phyloP scores from a whole-genome alignment of 176 grass and related monocot genomes.

The Aegilops longissima region DNA sequence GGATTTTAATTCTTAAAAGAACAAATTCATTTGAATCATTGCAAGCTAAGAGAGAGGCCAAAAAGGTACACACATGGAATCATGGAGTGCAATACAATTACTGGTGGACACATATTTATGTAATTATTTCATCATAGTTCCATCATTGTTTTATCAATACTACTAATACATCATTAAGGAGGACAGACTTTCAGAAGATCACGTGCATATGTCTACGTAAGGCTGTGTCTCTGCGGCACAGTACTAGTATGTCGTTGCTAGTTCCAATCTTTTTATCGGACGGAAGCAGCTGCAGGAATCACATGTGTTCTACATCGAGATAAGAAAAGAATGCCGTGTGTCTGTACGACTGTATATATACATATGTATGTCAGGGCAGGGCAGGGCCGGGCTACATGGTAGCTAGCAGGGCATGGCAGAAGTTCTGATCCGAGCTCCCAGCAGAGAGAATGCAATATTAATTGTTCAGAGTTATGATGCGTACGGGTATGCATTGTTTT shows the following conservation, averaged over 20 bases:
- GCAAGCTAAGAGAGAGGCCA: background rate
- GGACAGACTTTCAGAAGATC: slow-evolving; percentile 13
- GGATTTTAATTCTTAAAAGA: background rate
- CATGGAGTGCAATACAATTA: no score
- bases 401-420: slow-evolving; percentile 25
- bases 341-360: slow-evolving; percentile 26
- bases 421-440: slow-evolving; percentile 26
- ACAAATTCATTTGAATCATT: background rate
- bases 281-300: slow-evolving; percentile 18
- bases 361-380: background rate
- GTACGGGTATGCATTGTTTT: background rate
- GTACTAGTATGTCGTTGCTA: slow-evolving; percentile 18
- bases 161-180: background rate
- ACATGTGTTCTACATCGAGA: slow-evolving; percentile 26
- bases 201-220: background rate
- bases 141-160: background rate
- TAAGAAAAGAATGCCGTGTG: slow-evolving; percentile 7
- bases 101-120: background rate
- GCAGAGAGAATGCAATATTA: background rate
- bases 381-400: background rate
- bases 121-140: background rate
- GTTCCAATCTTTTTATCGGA: slow-evolving; percentile 44
- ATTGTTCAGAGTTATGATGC: background rate
- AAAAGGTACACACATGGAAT: background rate
- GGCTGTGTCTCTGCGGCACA: slow-evolving; percentile 14